Evolutionary conservation across 1,284 basidiomycete genomes (phyloP).

Genomic region (Neotropicomus parvogracilis): DNA sequence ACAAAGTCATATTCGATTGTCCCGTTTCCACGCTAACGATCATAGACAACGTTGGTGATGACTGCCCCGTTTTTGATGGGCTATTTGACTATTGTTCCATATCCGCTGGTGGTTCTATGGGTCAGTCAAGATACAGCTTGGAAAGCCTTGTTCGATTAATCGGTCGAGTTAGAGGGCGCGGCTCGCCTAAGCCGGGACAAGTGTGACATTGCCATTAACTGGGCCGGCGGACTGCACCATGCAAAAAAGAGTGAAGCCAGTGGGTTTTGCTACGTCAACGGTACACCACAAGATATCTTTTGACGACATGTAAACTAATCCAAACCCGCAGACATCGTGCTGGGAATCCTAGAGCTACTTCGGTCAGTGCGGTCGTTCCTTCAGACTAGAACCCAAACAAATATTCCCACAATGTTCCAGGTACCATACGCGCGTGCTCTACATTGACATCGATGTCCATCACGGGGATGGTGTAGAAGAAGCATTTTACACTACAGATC

Average conservation of each 20-base stretch:
- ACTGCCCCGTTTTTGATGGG: constrained; percentile 98
- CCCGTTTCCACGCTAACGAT: not conserved
- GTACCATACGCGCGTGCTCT: constrained; percentile 93
- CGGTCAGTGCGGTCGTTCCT: constrained; percentile 47
- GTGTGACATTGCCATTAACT: constrained; percentile 98
- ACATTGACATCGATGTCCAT: constrained; percentile 99
- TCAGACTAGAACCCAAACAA: not conserved
- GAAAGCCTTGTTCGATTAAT: constrained; percentile 7
- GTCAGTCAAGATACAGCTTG: constrained; percentile 42
- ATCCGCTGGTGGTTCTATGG: constrained; percentile 98
- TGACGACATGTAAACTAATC: not conserved
- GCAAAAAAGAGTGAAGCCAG: constrained; percentile 99
- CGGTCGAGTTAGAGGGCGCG: constrained; percentile 75
- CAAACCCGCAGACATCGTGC: constrained; percentile 77
- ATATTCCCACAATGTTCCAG: constrained; percentile 37
- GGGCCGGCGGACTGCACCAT: constrained; percentile 97
- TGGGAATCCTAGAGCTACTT: constrained; percentile 93
- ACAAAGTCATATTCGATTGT: not conserved
- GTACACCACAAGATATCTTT: constrained; percentile 39
- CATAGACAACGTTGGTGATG: constrained; percentile 85
- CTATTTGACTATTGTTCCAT: constrained; percentile 98
- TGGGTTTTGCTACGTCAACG: constrained; percentile 99
- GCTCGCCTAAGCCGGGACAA: constrained; percentile 94
- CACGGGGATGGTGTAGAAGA: constrained; percentile 99
- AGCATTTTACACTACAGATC: constrained; percentile 98